Evolutionary conservation across 2,329 filamentous ascomycete species (phyloP), one percentile per base, ranked within the genome.

Genomic region (Pseudocercospora pini-densiflorae): DNA sequence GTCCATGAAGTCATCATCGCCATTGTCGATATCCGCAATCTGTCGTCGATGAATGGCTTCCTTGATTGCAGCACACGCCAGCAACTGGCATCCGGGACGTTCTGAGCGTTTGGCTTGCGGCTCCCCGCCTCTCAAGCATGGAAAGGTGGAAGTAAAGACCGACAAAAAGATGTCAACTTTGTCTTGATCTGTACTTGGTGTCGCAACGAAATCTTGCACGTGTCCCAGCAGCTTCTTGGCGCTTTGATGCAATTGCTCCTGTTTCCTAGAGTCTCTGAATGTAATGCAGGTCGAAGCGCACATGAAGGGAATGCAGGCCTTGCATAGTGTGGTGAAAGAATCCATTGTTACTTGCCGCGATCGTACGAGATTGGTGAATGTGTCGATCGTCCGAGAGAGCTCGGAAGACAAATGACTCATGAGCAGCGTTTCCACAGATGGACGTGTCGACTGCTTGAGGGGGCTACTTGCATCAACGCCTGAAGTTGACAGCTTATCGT

Each of bases 1-100:
- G 63, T 92, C 89, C 88, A 92, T 90, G 5, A 83, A 75, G 70
- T 90, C 87, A 2, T 80, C 70, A 9, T 82, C 79, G 5, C 83
- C 73, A 70, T 88, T 86, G 53, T 19, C 29, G n/a, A 63, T 36
- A 59, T 21, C 51, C 31, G 43, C 40, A 23, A 49, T 62, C 7
- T 66, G 54, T 53, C 66, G 68, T 6, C 62, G 62, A 16, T 40
- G 36, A n/a, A 68, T 23, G 0, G 64, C 59, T 23, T 62, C 53
- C n/a, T 59, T 59, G 23, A 76, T 57, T 5, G 66, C 45, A 19
- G 55, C n/a, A 31, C 55, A 58, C n/a, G 55, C 55, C 31, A 58
- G 16, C 55, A 40, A 21, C 21, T 58, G 31, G 21, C 55, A 58
- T 2, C 14, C 55, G 14, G 55, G 12, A 2, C 29, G 31, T 23